Percentiles rank a stretch among this genome's conserved stretches.
Conservation (phyloP, 2,329 filamentous ascomycete species). For the Fusarium foetens region DNA sequence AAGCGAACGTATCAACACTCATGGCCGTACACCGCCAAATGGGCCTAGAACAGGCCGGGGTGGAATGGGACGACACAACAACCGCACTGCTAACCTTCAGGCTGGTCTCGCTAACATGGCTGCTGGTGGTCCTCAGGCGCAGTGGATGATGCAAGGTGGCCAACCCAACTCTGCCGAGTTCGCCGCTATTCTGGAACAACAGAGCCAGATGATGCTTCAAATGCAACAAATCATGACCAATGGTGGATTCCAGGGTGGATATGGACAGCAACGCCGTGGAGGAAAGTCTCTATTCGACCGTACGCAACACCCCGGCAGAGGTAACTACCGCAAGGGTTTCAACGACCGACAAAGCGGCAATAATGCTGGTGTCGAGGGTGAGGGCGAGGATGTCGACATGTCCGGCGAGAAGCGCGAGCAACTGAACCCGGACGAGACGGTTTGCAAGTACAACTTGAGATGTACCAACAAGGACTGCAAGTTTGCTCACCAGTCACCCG, state of each 20-base stretch:
- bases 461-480: constrained; percentile 92
- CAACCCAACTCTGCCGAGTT: constrained; percentile 63
- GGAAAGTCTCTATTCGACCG: constrained; percentile 79
- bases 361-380: constrained; percentile 53
- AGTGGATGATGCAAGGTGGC: constrained; percentile 61
- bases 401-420: constrained; percentile 62
- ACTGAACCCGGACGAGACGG: constrained; percentile 69
- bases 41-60: constrained; percentile 72
- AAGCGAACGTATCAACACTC: constrained; percentile 82
- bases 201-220: constrained; percentile 86
- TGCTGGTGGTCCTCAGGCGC: constrained; percentile 48
- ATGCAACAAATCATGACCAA: constrained; percentile 71
- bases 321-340: constrained; percentile 62
- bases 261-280: constrained; percentile 50
- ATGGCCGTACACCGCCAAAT: constrained; percentile 75
- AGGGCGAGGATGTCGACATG: constrained; percentile 73
- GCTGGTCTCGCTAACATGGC: constrained; percentile 61
- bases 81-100: constrained; percentile 60
- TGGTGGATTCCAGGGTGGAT: constrained; percentile 57
- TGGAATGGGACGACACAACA: constrained; percentile 61
- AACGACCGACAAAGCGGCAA: constrained; percentile 52
- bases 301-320: constrained; percentile 65
- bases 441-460: constrained; percentile 89
- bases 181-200: constrained; percentile 86
- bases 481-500: constrained; percentile 94